A percentile compares a stretch with the other conserved stretches of the same genome.
phyloP scores from a whole-genome alignment of 805 yeast genomes.

The Ogataea kodamae region DNA sequence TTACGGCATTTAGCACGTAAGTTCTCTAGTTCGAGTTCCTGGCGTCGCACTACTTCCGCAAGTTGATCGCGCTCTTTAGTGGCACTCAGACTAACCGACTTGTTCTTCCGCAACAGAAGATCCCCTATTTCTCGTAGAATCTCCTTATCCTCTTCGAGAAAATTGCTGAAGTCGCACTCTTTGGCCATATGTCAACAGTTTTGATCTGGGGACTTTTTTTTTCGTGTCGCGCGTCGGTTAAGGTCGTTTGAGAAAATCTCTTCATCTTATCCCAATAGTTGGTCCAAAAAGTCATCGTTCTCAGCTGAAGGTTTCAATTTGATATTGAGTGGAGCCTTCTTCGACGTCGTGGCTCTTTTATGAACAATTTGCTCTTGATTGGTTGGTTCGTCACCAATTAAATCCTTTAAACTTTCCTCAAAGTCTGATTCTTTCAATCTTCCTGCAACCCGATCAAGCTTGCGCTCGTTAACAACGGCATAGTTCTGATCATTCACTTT shows the following conservation, averaged over 20 bases:
- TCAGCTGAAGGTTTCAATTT: conserved; percentile 1
- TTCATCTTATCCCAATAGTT: conserved; percentile 14
- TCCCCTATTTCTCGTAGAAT: background rate
- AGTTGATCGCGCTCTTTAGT: background rate
- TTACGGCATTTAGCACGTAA: conserved; percentile 2
- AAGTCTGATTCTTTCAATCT: conserved; percentile 8
- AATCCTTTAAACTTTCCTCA: conserved; percentile 22
- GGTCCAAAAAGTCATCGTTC: conserved; percentile 22
- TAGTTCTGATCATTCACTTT: conserved; percentile 17
- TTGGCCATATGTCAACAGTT: too few species aligned
- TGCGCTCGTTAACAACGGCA: conserved; percentile 12
- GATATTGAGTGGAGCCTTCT: background rate
- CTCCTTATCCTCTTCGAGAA: background rate
- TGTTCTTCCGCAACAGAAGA: conserved; percentile 3
- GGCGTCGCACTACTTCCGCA: background rate
- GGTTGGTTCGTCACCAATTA: conserved; percentile 10
- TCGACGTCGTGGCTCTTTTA: background rate
- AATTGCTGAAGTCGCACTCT: background rate
- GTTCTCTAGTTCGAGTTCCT: background rate
- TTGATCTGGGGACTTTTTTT: too few species aligned
- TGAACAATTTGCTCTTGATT: background rate
- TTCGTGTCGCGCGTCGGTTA: too few species aligned
- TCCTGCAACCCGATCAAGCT: conserved; percentile 7
- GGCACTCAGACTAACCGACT: too few species aligned
- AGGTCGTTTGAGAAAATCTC: too few species aligned